Evolutionary conservation across 768 basidiomycete genomes (phyloP).

Genomic region (Holtermanniella nyarrowii): DNA sequence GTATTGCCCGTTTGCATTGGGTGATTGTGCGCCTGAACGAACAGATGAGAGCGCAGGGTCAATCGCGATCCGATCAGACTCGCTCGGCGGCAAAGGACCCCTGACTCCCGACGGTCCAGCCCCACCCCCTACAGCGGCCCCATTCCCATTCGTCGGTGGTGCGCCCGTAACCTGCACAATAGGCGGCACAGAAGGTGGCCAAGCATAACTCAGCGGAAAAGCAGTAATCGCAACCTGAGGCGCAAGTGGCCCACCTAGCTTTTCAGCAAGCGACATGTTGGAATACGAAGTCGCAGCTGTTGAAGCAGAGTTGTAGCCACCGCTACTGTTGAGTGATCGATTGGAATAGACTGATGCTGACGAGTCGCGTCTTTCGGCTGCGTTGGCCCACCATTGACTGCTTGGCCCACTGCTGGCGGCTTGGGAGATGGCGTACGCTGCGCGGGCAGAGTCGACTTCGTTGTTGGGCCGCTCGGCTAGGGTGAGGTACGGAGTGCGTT

Average conservation of each 20-base stretch:
- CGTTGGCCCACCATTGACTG: background rate
- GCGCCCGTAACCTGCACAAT: background rate
- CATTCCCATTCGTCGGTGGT: background rate
- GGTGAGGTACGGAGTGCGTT: background rate
- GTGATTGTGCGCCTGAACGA: conserved; percentile 9
- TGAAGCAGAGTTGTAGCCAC: conserved; percentile 4
- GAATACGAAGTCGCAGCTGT: conserved; percentile 4
- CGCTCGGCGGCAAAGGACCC: background rate
- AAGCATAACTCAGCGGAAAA: conserved; percentile 12
- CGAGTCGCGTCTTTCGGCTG: conserved; percentile 60
- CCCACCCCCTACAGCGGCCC: background rate
- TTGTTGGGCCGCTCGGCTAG: background rate
- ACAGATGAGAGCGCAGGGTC: conserved; percentile 22
- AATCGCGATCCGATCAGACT: conserved; percentile 2
- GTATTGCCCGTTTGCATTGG: conserved; percentile 1
- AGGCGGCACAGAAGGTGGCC: background rate
- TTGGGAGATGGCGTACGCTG: background rate
- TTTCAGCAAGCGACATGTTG: background rate
- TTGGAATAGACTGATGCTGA: conserved; percentile 60
- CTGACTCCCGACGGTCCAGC: background rate
- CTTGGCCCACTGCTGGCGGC: background rate
- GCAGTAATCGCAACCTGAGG: conserved; percentile 14
- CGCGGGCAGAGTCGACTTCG: background rate
- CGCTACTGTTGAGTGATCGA: conserved; percentile 46
- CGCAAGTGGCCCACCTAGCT: background rate